Conservation (phyloP, 1,139 yeast species). For the Nematodospora anomalae region DNA sequence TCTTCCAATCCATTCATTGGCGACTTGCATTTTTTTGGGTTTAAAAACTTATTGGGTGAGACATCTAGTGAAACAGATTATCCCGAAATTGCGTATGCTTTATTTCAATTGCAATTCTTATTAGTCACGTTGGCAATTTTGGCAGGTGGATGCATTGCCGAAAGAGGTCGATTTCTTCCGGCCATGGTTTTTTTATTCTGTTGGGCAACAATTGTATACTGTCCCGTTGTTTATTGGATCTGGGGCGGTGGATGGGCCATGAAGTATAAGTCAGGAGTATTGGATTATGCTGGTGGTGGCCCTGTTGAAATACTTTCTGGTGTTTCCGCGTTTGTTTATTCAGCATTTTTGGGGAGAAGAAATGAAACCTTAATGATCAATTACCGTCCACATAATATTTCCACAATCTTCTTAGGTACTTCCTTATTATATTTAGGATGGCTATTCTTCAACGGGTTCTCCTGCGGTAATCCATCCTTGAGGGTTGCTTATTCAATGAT, state of each 20-base stretch:
- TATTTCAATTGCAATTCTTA: conserved; percentile 88
- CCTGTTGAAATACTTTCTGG: conserved; percentile 94
- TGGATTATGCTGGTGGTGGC: conserved; percentile 98
- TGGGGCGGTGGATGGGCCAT: conserved; percentile 97
- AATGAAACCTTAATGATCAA: conserved; percentile 82
- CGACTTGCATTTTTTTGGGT: conserved; percentile 77
- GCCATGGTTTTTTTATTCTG: conserved; percentile 77
- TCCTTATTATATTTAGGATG: conserved; percentile 68
- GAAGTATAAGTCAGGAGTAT: conserved; percentile 72
- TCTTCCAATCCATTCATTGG: conserved; percentile 87
- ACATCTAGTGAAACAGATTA: conserved; percentile 45
- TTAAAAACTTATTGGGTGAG: conserved; percentile 65
- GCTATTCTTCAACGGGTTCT: conserved; percentile 87
- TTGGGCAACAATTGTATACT: conserved; percentile 90
- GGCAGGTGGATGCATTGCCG: conserved; percentile 89
- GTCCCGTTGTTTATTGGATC: conserved; percentile 92
- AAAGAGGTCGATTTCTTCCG: conserved; percentile 87
- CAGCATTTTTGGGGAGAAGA: conserved; percentile 80
- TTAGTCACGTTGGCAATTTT: conserved; percentile 88
- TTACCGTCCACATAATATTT: conserved; percentile 92
- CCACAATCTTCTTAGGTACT: conserved; percentile 81
- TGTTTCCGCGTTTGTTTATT: conserved; percentile 83
- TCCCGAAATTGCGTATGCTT: conserved; percentile 83
- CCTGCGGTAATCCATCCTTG: conserved; percentile 64
- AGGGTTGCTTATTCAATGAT: conserved; percentile 81